A percentile compares a stretch with the other conserved stretches of the same genome.
Conservation (phyloP, 2,329 filamentous ascomycete genomes). For the Metarhizium sp. region DNA sequence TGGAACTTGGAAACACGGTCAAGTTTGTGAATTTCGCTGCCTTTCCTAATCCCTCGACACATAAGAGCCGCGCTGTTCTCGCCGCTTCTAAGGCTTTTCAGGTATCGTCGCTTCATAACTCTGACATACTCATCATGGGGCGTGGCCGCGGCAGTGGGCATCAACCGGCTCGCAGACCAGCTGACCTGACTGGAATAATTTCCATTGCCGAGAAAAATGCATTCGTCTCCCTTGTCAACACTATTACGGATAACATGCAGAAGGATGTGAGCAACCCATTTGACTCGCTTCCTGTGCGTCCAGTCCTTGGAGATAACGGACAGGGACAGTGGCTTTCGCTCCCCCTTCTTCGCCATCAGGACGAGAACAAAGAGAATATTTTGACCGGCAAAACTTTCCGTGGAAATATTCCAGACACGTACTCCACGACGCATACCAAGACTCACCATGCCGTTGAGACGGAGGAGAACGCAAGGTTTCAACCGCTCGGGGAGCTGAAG, state of each 20-base stretch:
- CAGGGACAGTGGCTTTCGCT: slow-evolving; percentile 27
- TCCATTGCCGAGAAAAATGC: slow-evolving; percentile 40
- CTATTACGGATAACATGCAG: slow-evolving; percentile 46
- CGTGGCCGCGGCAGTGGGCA: slow-evolving; percentile 25
- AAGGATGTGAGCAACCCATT: slow-evolving; percentile 43
- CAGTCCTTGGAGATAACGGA: slow-evolving; percentile 19
- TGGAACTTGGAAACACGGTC: not conserved
- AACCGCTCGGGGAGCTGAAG: slow-evolving; percentile 54
- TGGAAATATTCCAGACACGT: slow-evolving; percentile 2
- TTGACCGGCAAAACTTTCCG: slow-evolving; percentile 3
- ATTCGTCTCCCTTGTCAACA: slow-evolving; percentile 38
- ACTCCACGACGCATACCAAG: slow-evolving; percentile 15
- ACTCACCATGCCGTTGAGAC: slow-evolving; percentile 20
- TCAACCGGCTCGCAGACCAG: slow-evolving; percentile 30
- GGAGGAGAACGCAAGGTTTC: slow-evolving; percentile 26
- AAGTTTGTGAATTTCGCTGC: not conserved
- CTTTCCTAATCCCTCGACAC: not conserved
- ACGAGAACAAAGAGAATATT: slow-evolving; percentile 14
- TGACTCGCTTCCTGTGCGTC: slow-evolving; percentile 31
- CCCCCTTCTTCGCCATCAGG: slow-evolving; percentile 16
- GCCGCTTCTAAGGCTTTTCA: not conserved
- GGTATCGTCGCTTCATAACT: not conserved
- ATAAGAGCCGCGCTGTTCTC: not conserved
- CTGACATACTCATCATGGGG: slow-evolving; percentile 22
- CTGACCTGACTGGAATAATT: slow-evolving; percentile 42